Percentiles rank a stretch among this genome's conserved stretches.
phyloP scores from a whole-genome alignment of 1,139 yeast species.

The Lodderomyces parapsilosis region DNA sequence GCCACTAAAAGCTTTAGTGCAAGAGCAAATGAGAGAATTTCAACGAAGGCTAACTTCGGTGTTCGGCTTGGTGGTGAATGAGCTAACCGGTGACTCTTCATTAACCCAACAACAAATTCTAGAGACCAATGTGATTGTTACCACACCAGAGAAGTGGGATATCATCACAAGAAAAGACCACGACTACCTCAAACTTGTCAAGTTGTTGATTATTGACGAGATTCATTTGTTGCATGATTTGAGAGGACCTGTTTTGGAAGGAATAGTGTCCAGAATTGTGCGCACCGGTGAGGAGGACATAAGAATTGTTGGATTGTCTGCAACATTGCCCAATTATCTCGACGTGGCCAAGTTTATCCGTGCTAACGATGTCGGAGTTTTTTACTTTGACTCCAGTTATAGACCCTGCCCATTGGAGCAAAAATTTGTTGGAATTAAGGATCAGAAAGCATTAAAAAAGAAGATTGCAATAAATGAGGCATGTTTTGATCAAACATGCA shows the following conservation, averaged over 20 bases:
- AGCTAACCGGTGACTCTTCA: constrained; percentile 87
- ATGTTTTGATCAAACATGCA: constrained; percentile 78
- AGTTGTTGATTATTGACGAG: constrained; percentile 85
- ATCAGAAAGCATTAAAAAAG: constrained; percentile 76
- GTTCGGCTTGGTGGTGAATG: constrained; percentile 74
- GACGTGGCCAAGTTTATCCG: constrained; percentile 85
- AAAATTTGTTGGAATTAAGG: constrained; percentile 84
- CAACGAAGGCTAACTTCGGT: constrained; percentile 60
- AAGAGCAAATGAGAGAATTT: constrained; percentile 90
- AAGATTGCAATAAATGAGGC: constrained; percentile 87
- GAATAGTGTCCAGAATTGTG: constrained; percentile 75
- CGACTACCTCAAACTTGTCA: constrained; percentile 59
- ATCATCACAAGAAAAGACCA: constrained; percentile 78
- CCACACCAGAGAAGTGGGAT: constrained; percentile 98
- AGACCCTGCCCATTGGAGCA: constrained; percentile 94
- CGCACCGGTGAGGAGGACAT: constrained; percentile 52
- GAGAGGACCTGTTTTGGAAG: constrained; percentile 93
- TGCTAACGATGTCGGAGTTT: constrained; percentile 64
- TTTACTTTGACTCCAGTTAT: constrained; percentile 77
- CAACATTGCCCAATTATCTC: constrained; percentile 85
- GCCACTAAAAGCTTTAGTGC: constrained; percentile 91
- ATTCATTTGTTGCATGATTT: constrained; percentile 91
- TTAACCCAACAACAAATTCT: constrained; percentile 74
- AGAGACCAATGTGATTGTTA: constrained; percentile 80
- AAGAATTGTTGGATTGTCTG: constrained; percentile 85